These are phyloP conservation scores for maize (Zea mays) DNA, from an alignment of 176 grass and related monocot genomes.

Conservation along the genomic window Zm-B73-REFERENCE-NAM-5.0 NC_050104.1:153062501-153063000, in stretches of 20 bases:
- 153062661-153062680: background rate
- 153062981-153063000: no score
- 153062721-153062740: conserved; percentile 21
- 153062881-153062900: no score
- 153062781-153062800: no score
- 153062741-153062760: conserved; percentile 26
- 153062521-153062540: background rate
- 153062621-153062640: background rate
- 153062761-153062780: no score
- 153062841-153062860: no score
- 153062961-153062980: no score
- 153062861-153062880: no score
- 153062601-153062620: background rate
- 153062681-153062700: background rate
- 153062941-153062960: no score
- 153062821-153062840: no score
- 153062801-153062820: no score
- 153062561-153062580: background rate
- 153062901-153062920: no score
- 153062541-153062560: background rate
- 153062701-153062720: background rate
- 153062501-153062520: background rate
- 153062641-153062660: conserved; percentile 19
- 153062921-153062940: no score
- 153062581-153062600: conserved; percentile 23